Evolutionary conservation across 345 rosid species (phyloP), one percentile per base, ranked within the genome.

Genomic region (Eucalyptus rudis): DNA sequence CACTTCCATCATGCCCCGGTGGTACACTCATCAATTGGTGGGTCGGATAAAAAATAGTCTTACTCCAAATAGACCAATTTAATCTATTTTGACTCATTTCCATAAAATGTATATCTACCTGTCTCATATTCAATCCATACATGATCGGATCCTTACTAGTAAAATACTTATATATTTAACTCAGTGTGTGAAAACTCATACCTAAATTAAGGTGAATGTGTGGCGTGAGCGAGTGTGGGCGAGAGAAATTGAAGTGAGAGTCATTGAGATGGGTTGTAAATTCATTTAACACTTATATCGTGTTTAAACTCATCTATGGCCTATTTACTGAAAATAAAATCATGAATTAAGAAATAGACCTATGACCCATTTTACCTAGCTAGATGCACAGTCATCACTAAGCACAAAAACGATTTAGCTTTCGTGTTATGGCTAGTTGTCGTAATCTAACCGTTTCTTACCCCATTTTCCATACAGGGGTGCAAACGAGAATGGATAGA

Each of bases 121-220:
- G 0, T 2, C 27, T 56, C 29, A 22, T 24, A 1, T 25, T 56
- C 6, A 9, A 56, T 2, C 1, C 24, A 52, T 19, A 7, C 10
- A 0, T 52, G 1, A 52, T 56, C 0, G 0, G 27, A 56, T 24
- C 5, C 5, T 20, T 22, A 22, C 2, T 56, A 4, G 0, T 56
- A 56, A 56, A 56, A 56, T 22, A 56, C 6, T 22, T 56, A 8
- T 5, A 56, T 56, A 22, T 56, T 20, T 56, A 56, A 56, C 29
- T 8, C 13, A 56, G 9, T 56, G 29, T 10, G 5, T 22, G 1
- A 24, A 56, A 56, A 56, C 6, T 24, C 62, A 56, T 56, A 56
- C 29, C 29, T 56, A 56, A 56, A 56, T 56, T 24, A 10, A 56
- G 29, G 29, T 9, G 62, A 56, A 25, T 0, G 62, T 22, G 6